Percentiles rank a stretch among this genome's conserved stretches.
These are phyloP conservation scores for Reutealis trisperma DNA, from an alignment of 345 rosid species.

Conservation along the genomic window DNA sequence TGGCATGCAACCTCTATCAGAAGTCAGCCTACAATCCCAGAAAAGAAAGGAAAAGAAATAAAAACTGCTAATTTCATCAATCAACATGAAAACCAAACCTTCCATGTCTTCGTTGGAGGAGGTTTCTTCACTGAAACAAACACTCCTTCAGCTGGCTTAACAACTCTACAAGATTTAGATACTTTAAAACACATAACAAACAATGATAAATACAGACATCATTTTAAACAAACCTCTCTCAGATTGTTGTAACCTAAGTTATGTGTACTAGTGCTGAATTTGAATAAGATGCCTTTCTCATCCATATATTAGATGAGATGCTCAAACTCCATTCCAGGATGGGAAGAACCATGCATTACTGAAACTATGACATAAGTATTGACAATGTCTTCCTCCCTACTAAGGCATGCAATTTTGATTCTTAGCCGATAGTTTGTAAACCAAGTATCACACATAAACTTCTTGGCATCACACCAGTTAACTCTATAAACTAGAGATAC, in stretches of 20 bases:
- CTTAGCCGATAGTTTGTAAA: neutral
- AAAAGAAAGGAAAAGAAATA: neutral
- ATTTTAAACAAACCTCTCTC: neutral
- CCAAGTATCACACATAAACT: neutral
- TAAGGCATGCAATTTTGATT: neutral
- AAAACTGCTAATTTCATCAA: slow-evolving; percentile 4
- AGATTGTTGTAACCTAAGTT: neutral
- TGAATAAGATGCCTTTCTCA: neutral
- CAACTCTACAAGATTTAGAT: slow-evolving; percentile 57
- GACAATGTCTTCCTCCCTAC: slow-evolving; percentile 6
- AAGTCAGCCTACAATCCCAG: neutral
- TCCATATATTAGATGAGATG: neutral
- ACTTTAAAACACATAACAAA: slow-evolving; percentile 12
- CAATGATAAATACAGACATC: neutral
- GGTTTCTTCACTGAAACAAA: slow-evolving; percentile 84
- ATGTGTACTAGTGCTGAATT: neutral
- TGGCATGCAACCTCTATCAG: neutral
- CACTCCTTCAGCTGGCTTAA: slow-evolving; percentile 72
- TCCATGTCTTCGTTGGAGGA: slow-evolving; percentile 87
- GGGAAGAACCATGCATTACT: neutral
- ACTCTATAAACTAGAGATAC: neutral
- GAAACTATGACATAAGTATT: neutral
- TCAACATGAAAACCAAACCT: slow-evolving; percentile 48
- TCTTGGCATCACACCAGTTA: neutral
- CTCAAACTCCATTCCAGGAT: neutral